Evolutionary conservation across 345 rosid species (phyloP).

Genomic region (Kandelia obovata): DNA sequence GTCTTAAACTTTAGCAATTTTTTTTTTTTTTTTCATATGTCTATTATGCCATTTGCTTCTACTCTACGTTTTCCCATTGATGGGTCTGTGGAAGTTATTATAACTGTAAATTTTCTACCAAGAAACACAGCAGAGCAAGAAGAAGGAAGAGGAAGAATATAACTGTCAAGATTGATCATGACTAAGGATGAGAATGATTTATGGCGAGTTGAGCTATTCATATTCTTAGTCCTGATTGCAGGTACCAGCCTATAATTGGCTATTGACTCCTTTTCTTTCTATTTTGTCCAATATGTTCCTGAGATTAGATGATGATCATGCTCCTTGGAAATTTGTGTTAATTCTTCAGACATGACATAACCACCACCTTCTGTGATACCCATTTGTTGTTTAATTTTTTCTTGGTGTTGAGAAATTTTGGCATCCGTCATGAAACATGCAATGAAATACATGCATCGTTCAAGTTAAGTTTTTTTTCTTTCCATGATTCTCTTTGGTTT

Average conservation of each 20-base stretch:
- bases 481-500: not conserved
- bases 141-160: constrained; percentile 10
- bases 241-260: constrained; percentile 20
- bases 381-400: not conserved
- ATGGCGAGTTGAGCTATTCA: constrained; percentile 25
- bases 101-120: not conserved
- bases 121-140: not conserved
- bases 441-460: not conserved
- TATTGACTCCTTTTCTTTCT: not conserved
- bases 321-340: not conserved
- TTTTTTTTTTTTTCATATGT: not conserved
- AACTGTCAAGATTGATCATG: constrained; percentile 23
- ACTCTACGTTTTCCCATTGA: constrained; percentile 3
- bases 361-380: too few species aligned
- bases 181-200: constrained; percentile 28
- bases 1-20: constrained; percentile 5
- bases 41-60: constrained; percentile 4
- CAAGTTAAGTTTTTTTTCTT: not conserved
- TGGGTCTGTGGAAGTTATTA: constrained; percentile 4
- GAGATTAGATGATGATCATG: not conserved
- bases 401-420: not conserved
- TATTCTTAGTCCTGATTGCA: constrained; percentile 26
- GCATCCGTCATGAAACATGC: not conserved
- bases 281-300: not conserved
- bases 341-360: not conserved